A percentile compares a stretch with the other conserved stretches of the same genome.
These are phyloP conservation scores for Fusarium odoratissimum DNA, from an alignment of 2,329 filamentous ascomycete species.

Conservation along the genomic window DNA sequence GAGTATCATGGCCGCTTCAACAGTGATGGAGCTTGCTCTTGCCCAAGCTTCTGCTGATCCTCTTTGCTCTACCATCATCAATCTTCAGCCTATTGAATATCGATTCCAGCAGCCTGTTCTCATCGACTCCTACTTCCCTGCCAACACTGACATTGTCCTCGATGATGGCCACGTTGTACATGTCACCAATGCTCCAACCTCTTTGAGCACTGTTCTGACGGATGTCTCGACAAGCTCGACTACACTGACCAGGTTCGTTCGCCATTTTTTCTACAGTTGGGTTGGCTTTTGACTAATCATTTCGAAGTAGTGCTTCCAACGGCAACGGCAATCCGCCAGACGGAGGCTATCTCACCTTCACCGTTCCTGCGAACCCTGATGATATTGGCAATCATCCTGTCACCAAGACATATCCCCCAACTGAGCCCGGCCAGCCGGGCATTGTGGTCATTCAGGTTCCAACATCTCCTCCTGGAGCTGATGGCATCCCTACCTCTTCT, in stretches of 20 bases:
- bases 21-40: not conserved
- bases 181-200: not conserved
- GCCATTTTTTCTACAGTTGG: accelerated
- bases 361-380: not conserved
- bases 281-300: not conserved
- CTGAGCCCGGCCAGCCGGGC: accelerated
- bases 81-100: not conserved
- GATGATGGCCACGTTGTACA: not conserved
- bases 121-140: not conserved
- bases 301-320: not conserved
- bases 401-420: not conserved
- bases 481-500: not conserved
- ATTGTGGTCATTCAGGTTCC: not conserved
- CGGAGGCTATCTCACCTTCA: not conserved
- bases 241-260: not conserved
- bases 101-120: not conserved
- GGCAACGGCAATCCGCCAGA: not conserved
- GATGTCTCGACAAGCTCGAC: not conserved
- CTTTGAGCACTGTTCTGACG: not conserved
- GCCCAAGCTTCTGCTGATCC: not conserved
- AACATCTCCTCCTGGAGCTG: not conserved
- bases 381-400: not conserved
- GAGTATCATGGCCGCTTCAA: not conserved
- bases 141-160: not conserved
- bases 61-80: not conserved